Base-by-base conservation (phyloP, 306 rosid genomes). In the Inga oerstediana region DNA sequence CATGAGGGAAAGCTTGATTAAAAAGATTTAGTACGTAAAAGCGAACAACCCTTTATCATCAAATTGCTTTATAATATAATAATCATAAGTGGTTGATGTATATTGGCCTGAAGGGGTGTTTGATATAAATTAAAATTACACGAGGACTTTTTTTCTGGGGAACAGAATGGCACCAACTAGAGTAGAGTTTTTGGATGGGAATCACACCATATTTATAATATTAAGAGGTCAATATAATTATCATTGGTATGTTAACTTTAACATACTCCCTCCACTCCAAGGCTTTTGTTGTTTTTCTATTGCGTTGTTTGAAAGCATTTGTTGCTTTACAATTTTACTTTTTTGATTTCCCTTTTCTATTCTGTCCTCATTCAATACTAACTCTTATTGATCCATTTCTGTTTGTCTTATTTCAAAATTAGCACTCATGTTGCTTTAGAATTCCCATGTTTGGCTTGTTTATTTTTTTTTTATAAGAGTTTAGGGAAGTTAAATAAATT, bases 21-120 rank as follows among this genome's bases (percentile, higher is more conserved):
- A 75, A 80, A 72, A 19, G 61, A 80, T 14, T 83, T 61, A 43
- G 76, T 75, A 67, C 68, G 61, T 44, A 81, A 58, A 86, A 84
- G 82, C 12, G 78, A 46, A 56, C 72, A 17, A 20, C 62, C 66
- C 49, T 74, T 76, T 62, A 70, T 72, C 6, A 86, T 84, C 76
- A 82, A 82, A 20, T 82, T 76, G 35, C 35, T 39, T 82, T 66
- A 79, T 65, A 61, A 77, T 83, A 66, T 56, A 44, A 49, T 81
- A 66, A 34, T 80, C 58, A 56, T 13, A 48, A 80, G 82, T 82
- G 79, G 78, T 84, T 66, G 45, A 49, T 3, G 13, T 56, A 56
- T 0, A 56, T 20, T 56, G 27, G 24, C 61, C 27, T 58, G 4
- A 52, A 58, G 30, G 1, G 64, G 27, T 4, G 12, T 20, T 8